These are phyloP conservation scores for Lipomyces sp. DNA, from an alignment of 805 yeast genomes.

Conservation along the genomic window DNA sequence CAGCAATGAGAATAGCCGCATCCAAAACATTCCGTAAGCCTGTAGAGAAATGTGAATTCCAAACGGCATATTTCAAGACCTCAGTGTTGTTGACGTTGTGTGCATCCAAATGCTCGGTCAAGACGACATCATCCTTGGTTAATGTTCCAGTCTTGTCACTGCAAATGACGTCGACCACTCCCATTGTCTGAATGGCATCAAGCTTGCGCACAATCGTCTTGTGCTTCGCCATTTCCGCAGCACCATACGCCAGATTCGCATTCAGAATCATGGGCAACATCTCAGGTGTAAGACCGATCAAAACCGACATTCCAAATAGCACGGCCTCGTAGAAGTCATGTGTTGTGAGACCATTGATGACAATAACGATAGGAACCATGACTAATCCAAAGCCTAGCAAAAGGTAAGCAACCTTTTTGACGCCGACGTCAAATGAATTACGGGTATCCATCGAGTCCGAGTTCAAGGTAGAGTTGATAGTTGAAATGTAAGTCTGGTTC, in stretches of 20 bases:
- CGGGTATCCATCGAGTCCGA: constrained; percentile 29
- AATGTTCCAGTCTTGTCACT: constrained; percentile 49
- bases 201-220: constrained; percentile 29
- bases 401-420: constrained; percentile 28
- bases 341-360: constrained; percentile 28
- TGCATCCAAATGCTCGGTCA: constrained; percentile 24
- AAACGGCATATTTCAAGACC: constrained; percentile 22
- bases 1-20: constrained; percentile 24
- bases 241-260: constrained; percentile 29
- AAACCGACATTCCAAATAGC: constrained; percentile 28
- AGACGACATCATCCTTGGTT: constrained; percentile 38
- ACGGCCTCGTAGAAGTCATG: constrained; percentile 28
- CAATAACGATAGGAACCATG: constrained; percentile 29
- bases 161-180: constrained; percentile 56
- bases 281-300: constrained; percentile 29
- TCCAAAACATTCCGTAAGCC: constrained; percentile 27
- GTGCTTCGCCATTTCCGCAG: constrained; percentile 30
- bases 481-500: constrained; percentile 26
- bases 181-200: constrained; percentile 46
- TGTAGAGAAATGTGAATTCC: constrained; percentile 24
- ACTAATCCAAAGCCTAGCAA: constrained; percentile 27
- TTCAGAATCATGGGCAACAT: constrained; percentile 30
- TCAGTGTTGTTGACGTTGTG: constrained; percentile 12
- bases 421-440: constrained; percentile 29
- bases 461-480: constrained; percentile 31